Percentiles rank a stretch among this genome's conserved stretches.
These are phyloP conservation scores for Fagus crenata DNA, from an alignment of 306 rosid genomes.

Conservation along the genomic window DNA sequence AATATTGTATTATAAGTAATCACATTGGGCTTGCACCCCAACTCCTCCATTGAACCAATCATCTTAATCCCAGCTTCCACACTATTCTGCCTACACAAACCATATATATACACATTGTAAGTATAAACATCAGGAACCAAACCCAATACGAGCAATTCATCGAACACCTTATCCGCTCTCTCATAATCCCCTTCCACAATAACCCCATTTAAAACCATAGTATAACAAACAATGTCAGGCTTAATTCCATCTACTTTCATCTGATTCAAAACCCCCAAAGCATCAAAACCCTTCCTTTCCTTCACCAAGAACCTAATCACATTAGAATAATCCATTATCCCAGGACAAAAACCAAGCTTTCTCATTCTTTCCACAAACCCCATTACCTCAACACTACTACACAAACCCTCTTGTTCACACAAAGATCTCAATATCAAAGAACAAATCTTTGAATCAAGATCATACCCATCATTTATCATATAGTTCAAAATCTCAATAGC, in stretches of 20 bases:
- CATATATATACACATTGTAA: slow-evolving; percentile 64
- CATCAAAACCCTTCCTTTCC: slow-evolving; percentile 52
- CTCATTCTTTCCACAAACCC: slow-evolving; percentile 52
- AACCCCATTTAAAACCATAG: slow-evolving; percentile 62
- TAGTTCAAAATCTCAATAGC: slow-evolving; percentile 57
- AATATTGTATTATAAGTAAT: slow-evolving; percentile 66
- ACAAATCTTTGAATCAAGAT: slow-evolving; percentile 49
- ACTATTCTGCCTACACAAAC: slow-evolving; percentile 65
- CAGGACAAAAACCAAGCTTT: slow-evolving; percentile 61
- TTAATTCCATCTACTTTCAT: slow-evolving; percentile 59
- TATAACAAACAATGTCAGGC: slow-evolving; percentile 76
- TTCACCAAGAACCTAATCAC: slow-evolving; percentile 56
- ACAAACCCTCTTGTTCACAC: slow-evolving; percentile 41
- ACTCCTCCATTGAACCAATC: slow-evolving; percentile 56
- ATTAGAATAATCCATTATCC: slow-evolving; percentile 56
- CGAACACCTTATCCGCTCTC: slow-evolving; percentile 59
- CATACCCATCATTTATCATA: slow-evolving; percentile 64
- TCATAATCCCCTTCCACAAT: slow-evolving; percentile 43
- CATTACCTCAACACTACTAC: slow-evolving; percentile 44
- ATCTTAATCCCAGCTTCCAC: slow-evolving; percentile 47
- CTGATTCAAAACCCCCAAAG: slow-evolving; percentile 51
- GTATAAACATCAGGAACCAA: slow-evolving; percentile 67
- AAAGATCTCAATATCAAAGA: slow-evolving; percentile 62
- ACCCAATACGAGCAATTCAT: slow-evolving; percentile 76
- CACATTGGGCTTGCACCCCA: slow-evolving; percentile 69